Base-by-base conservation (phyloP, 192 early-diverging fungal genomes). In the Coemansia sp. region DNA sequence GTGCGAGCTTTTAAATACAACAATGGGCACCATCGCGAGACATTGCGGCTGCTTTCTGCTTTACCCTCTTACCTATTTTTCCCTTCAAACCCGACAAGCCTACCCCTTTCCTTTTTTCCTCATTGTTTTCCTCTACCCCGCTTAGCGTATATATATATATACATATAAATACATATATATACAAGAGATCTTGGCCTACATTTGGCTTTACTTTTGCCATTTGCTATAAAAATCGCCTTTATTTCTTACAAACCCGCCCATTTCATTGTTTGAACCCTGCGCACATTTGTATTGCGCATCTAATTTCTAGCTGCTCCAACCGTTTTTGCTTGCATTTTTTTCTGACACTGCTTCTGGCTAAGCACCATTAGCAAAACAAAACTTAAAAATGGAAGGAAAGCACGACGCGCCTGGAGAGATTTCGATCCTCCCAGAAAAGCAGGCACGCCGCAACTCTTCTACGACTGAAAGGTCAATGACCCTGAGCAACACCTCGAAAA, bases 381-480 rank as follows among this genome's bases (percentile, higher is more conserved):
- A n/a, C n/a, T n/a, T n/a, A 45, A 45, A 16, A 45, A 45, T 45
- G 42, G 42, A 3, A 45, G 12, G 10, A 12, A 45, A 45, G 12
- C 42, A 45, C 42, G 42, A 45, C 7, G 42, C 42, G 42, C 42
- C 5, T 45, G 42, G 42, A 3, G 42, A 45, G 42, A 45, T 45
- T 11, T 3, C 10, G 42, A 11, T 14, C 16, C 42, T 45, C 12
- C 42, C 42, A 11, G 42, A 45, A 14, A 52, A 52, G 51, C 51
- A 25, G 51, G 20, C 51, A 3, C 51, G 51, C 16, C 51, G 49
- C 51, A 22, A 54, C 11, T 56, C 50, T 0, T 45, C 63, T 25
- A 2, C 52, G 1, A 56, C 63, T 28, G 63, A 48, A 28, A 60
- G 59, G 49, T 59, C 57, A 14, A 42, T 32, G 20, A 40, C 7